Conservation (phyloP, 1,139 yeast genomes). For the Eremothecium gossypii region DNA sequence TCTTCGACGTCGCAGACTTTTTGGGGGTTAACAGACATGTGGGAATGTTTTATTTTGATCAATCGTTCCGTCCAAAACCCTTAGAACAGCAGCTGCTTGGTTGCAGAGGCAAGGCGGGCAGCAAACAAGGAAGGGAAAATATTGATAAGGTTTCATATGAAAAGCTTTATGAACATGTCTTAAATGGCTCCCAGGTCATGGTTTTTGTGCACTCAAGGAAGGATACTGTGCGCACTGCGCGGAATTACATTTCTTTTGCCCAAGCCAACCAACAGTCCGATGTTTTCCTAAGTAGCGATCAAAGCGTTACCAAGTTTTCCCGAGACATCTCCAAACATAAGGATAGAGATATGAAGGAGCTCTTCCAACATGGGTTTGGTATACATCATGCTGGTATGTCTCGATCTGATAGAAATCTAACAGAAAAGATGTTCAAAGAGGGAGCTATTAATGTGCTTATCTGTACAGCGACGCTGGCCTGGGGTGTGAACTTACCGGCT, state of each 20-base stretch:
- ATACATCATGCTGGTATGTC: slow-evolving; percentile 97
- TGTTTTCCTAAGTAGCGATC: slow-evolving; percentile 53
- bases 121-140: slow-evolving; percentile 63
- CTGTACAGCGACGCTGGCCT: slow-evolving; percentile 95
- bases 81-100: slow-evolving; percentile 82
- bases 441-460: slow-evolving; percentile 88
- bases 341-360: slow-evolving; percentile 71
- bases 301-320: slow-evolving; percentile 38
- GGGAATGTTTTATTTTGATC: slow-evolving; percentile 92
- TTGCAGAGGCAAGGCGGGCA: slow-evolving; percentile 75
- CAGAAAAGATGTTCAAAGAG: slow-evolving; percentile 75
- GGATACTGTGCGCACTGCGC: slow-evolving; percentile 80
- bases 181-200: slow-evolving; percentile 84
- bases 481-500: slow-evolving; percentile 99
- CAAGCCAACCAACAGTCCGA: slow-evolving; percentile 45
- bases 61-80: slow-evolving; percentile 90
- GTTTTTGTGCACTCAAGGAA: slow-evolving; percentile 93
- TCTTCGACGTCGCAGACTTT: slow-evolving; percentile 90
- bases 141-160: slow-evolving; percentile 72
- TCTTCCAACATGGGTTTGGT: slow-evolving; percentile 80
- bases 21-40: slow-evolving; percentile 80
- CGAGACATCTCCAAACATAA: slow-evolving; percentile 68
- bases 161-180: slow-evolving; percentile 58
- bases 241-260: slow-evolving; percentile 63
- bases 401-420: slow-evolving; percentile 78